Evolutionary conservation across 768 basidiomycete genomes (phyloP).

Genomic region (Tremella fuciformis): DNA sequence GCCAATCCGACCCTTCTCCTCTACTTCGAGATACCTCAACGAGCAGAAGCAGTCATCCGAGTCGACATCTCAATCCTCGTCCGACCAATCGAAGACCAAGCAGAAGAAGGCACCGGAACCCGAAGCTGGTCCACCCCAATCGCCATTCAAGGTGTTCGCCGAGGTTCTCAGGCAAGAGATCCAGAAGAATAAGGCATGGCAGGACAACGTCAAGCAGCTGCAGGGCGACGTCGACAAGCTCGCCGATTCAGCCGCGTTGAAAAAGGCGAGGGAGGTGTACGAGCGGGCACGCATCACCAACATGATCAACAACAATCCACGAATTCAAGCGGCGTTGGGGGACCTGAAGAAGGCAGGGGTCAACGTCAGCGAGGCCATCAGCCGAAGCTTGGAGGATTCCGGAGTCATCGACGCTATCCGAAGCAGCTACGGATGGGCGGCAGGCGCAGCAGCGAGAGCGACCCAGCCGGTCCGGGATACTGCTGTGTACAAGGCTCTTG

Average conservation of each 20-base stretch:
- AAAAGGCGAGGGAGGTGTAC: slow-evolving; percentile 82
- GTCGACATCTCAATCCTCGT: background rate
- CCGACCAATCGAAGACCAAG: background rate
- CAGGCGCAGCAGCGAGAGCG: slow-evolving; percentile 76
- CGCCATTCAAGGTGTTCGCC: slow-evolving; percentile 94
- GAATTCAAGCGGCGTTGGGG: slow-evolving; percentile 84
- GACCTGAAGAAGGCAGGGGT: slow-evolving; percentile 79
- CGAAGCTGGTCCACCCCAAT: slow-evolving; percentile 54
- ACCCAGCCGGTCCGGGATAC: slow-evolving; percentile 98
- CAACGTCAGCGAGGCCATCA: slow-evolving; percentile 74
- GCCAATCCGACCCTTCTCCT: background rate
- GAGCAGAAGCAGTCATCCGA: slow-evolving; percentile 1
- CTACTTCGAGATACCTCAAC: background rate
- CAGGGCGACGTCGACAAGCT: slow-evolving; percentile 97
- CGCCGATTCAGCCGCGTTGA: slow-evolving; percentile 96
- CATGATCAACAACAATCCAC: slow-evolving; percentile 93
- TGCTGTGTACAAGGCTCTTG: slow-evolving; percentile 83
- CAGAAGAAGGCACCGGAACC: background rate
- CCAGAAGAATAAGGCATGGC: slow-evolving; percentile 86
- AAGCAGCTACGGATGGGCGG: slow-evolving; percentile 77
- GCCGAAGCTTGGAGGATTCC: slow-evolving; percentile 84
- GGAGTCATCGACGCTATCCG: slow-evolving; percentile 92
- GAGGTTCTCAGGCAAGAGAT: slow-evolving; percentile 90
- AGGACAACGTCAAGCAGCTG: slow-evolving; percentile 94
- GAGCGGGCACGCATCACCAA: slow-evolving; percentile 88